Evolutionary conservation across 805 yeast species (phyloP).

Genomic region (Wickerhamiella brachini): DNA sequence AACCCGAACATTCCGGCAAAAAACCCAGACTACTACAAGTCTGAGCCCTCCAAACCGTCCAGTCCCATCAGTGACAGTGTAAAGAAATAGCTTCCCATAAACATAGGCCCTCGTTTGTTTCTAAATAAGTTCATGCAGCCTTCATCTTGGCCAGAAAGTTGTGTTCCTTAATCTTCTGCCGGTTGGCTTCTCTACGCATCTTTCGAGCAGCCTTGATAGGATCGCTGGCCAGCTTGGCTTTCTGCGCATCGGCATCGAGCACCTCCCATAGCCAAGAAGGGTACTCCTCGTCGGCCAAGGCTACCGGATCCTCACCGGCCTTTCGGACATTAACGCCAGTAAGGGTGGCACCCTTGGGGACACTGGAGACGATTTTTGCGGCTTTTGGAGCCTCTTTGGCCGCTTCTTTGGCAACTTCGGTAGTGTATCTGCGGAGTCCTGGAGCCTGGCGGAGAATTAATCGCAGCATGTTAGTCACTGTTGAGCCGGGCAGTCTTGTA

Average conservation of each 20-base stretch:
- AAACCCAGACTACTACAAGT: neutral
- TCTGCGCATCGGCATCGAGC: constrained; percentile 52
- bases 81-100: neutral
- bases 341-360: constrained; percentile 36
- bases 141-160: constrained; percentile 58
- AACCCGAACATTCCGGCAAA: neutral
- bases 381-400: constrained; percentile 8
- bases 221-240: constrained; percentile 39
- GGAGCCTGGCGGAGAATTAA: neutral
- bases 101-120: no score
- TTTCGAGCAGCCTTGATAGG: constrained; percentile 59
- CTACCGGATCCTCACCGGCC: constrained; percentile 76
- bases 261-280: constrained; percentile 93
- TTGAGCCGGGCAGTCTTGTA: no score
- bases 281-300: constrained; percentile 74
- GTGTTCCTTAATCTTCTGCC: constrained; percentile 56
- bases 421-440: constrained; percentile 9
- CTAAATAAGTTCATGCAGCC: neutral
- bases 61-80: no score
- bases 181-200: constrained; percentile 53
- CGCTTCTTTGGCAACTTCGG: constrained; percentile 8
- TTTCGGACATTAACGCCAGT: constrained; percentile 67
- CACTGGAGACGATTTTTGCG: constrained; percentile 29
- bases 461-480: constrained; percentile 1
- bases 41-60: constrained; percentile 2